Conservation (phyloP, 2,329 filamentous ascomycete genomes). For the Metarhizium guizhouense region DNA sequence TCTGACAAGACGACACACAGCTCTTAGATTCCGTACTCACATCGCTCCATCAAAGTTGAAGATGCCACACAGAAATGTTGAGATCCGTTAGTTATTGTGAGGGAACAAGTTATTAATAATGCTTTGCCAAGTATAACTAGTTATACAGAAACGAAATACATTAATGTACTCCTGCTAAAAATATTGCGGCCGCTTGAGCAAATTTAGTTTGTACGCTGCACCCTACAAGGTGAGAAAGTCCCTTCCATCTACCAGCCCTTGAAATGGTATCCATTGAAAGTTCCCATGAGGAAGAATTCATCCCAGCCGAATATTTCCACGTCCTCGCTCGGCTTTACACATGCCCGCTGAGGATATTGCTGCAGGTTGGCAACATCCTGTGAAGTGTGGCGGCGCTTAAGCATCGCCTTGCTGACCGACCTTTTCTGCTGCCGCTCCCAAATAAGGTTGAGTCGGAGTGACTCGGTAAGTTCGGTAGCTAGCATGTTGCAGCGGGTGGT, state of each 20-base stretch:
- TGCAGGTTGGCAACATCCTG: slow-evolving; percentile 84
- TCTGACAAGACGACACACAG: too few relatives aligned
- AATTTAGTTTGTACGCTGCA: too few relatives aligned
- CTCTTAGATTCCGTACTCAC: too few relatives aligned
- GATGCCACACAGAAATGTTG: too few relatives aligned
- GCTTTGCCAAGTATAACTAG: too few relatives aligned
- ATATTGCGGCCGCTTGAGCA: too few relatives aligned
- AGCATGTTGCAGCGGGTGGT: slow-evolving; percentile 95
- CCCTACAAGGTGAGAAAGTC: too few relatives aligned
- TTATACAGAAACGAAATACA: too few relatives aligned
- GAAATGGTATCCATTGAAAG: slow-evolving; percentile 40
- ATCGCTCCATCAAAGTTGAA: too few relatives aligned
- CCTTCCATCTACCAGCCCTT: slow-evolving; percentile 28
- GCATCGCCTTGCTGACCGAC: slow-evolving; percentile 75
- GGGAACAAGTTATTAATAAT: too few relatives aligned
- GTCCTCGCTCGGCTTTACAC: slow-evolving; percentile 50
- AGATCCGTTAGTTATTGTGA: too few relatives aligned
- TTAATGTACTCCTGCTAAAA: too few relatives aligned
- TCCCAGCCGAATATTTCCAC: slow-evolving; percentile 70
- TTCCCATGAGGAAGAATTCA: slow-evolving; percentile 74
- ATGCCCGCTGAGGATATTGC: slow-evolving; percentile 62
- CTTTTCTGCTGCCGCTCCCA: slow-evolving; percentile 96
- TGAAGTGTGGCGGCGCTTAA: slow-evolving; percentile 84
- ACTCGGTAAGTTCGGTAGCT: slow-evolving; percentile 86
- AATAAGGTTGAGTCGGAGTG: slow-evolving; percentile 79